Conservation (phyloP, 192 early-diverging fungal genomes). For the Coemansia asiatica region DNA sequence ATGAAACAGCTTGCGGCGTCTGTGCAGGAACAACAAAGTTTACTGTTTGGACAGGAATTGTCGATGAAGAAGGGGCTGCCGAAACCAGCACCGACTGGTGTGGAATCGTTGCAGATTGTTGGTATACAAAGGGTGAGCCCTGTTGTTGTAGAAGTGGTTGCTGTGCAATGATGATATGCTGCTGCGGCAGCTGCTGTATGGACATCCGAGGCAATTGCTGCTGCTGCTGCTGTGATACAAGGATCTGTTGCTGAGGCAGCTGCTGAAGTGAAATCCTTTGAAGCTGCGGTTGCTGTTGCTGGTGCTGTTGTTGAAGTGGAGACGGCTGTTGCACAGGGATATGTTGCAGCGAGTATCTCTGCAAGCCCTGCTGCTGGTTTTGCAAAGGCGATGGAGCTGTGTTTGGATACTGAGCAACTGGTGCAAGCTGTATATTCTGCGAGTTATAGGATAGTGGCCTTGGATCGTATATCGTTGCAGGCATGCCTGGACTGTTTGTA, state of each 20-base stretch:
- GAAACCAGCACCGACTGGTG: slow-evolving; percentile 3
- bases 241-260: neutral
- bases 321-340: slow-evolving; percentile 2
- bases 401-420: slow-evolving; percentile 1
- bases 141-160: slow-evolving; percentile 2
- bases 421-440: neutral
- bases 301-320: slow-evolving; percentile 17
- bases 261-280: neutral
- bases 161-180: neutral
- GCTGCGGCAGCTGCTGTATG: neutral
- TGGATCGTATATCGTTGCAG: neutral
- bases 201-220: neutral
- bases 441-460: neutral
- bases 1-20: neutral
- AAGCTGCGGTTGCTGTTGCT: slow-evolving; percentile 15
- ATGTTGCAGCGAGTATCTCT: slow-evolving; percentile 4
- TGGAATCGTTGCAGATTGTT: neutral
- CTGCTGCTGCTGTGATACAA: neutral
- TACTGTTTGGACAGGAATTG: neutral
- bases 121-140: neutral
- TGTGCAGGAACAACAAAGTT: slow-evolving; percentile 9
- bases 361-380: neutral
- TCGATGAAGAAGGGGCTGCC: neutral
- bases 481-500: slow-evolving; percentile 2
- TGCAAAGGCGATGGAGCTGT: neutral